phyloP scores from a whole-genome alignment of 2,329 filamentous ascomycete genomes.

The Pseudogymnoascus sp. region DNA sequence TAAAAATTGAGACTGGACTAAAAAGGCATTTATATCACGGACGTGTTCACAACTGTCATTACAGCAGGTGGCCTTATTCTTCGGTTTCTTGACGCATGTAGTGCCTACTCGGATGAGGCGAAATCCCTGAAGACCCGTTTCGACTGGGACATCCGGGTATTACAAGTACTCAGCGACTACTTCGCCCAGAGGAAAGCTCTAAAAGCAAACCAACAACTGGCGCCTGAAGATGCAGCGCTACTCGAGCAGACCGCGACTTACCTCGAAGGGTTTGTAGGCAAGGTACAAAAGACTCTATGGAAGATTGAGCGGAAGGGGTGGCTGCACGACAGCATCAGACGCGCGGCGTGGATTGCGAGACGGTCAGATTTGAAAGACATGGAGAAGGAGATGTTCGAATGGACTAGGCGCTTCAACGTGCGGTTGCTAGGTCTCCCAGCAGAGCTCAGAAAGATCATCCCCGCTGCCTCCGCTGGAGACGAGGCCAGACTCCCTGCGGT shows the following conservation, averaged over 20 bases:
- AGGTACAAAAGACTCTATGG: slow-evolving; percentile 4
- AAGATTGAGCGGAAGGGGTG: slow-evolving; percentile 10
- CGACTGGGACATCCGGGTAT: slow-evolving; percentile 11
- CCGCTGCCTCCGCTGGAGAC: background rate
- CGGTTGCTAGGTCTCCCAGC: slow-evolving; percentile 6
- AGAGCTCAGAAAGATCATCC: slow-evolving; percentile 9
- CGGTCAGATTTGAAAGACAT: slow-evolving; percentile 9
- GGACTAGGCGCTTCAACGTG: slow-evolving; percentile 9
- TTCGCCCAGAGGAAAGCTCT: background rate
- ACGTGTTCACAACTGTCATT: slow-evolving; percentile 10
- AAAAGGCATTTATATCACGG: background rate
- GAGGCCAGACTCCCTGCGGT: background rate
- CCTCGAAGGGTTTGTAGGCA: slow-evolving; percentile 2
- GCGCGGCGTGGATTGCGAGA: slow-evolving; percentile 1
- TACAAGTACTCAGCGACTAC: slow-evolving; percentile 8
- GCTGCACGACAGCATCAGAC: background rate
- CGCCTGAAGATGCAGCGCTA: slow-evolving; percentile 8
- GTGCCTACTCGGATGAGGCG: slow-evolving; percentile 11
- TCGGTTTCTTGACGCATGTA: slow-evolving; percentile 11
- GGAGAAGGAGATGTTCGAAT: slow-evolving; percentile 10
- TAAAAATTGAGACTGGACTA: background rate
- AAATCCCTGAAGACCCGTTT: slow-evolving; percentile 10
- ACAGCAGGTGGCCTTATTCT: slow-evolving; percentile 8
- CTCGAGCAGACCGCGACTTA: slow-evolving; percentile 9
- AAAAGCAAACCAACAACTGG: background rate